Evolutionary conservation across 176 grass and related monocot genomes (phyloP).

Genomic region (Carex kokanica): DNA sequence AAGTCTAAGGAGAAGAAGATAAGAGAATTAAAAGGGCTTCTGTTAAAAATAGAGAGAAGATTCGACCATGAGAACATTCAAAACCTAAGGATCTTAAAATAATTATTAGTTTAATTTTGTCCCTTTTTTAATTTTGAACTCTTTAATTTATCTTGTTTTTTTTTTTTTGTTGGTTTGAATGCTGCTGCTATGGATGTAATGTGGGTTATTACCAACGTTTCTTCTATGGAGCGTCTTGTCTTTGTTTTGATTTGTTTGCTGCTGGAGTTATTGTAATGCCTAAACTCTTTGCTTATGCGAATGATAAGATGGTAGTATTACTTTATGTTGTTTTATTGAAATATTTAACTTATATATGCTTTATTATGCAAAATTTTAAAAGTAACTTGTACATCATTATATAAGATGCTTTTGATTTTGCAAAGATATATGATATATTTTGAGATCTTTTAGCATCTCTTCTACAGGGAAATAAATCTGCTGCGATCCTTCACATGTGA

Average conservation of each 20-base stretch:
- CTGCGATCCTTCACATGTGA: no score
- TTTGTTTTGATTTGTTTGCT: conserved; percentile 27
- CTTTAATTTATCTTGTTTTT: conserved; percentile 7
- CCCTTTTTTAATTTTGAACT: conserved; percentile 30
- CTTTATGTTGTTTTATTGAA: neutral
- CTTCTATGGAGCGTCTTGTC: neutral
- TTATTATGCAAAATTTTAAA: neutral
- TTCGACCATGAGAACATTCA: conserved; percentile 8
- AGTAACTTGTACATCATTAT: neutral
- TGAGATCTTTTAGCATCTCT: neutral
- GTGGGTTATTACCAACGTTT: neutral
- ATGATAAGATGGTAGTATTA: conserved; percentile 25
- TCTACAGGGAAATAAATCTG: no score
- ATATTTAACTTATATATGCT: neutral
- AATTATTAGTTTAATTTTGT: conserved; percentile 31
- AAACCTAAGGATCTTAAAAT: conserved; percentile 28
- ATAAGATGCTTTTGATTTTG: neutral
- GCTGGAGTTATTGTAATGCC: conserved; percentile 24
- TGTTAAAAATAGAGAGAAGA: conserved; percentile 24
- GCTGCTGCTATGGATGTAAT: conserved; percentile 7
- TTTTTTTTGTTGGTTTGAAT: conserved; percentile 5
- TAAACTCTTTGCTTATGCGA: conserved; percentile 23
- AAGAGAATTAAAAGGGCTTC: conserved; percentile 6
- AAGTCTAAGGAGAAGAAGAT: conserved; percentile 50
- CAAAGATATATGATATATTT: neutral